Conservation (phyloP, 2,329 filamentous ascomycete species). For the Colletotrichum salicis region DNA sequence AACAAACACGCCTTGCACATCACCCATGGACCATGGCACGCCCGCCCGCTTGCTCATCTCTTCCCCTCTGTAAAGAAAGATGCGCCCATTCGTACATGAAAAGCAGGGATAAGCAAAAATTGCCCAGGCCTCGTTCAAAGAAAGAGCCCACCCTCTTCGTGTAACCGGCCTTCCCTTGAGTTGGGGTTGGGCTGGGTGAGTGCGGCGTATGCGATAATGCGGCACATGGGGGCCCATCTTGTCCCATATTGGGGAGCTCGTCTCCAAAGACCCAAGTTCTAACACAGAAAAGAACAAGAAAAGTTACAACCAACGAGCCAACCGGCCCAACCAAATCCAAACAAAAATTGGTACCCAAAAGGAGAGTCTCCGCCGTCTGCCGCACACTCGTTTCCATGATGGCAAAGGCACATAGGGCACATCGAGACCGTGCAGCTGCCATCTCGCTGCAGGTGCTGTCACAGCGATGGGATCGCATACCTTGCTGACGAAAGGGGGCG, state of each 20-base stretch:
- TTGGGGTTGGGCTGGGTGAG: background rate
- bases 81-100: background rate
- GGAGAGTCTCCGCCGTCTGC: background rate
- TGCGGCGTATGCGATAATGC: slow-evolving; percentile 2
- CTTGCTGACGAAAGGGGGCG: slow-evolving; percentile 2
- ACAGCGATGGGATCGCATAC: background rate
- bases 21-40: background rate
- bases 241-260: slow-evolving; percentile 4
- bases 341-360: background rate
- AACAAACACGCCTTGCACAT: background rate
- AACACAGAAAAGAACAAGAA: background rate
- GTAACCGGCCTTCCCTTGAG: background rate
- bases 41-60: background rate
- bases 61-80: background rate
- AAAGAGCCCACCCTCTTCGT: background rate
- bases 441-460: background rate
- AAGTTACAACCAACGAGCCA: background rate
- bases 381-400: background rate
- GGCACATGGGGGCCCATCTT: background rate
- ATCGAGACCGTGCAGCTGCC: background rate
- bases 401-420: background rate
- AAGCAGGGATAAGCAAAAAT: background rate
- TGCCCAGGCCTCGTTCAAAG: background rate
- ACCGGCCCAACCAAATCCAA: background rate
- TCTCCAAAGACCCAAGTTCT: background rate